These are phyloP conservation scores for Trichosporon faecale DNA, from an alignment of 1,284 basidiomycete species.

Conservation along the genomic window DNA sequence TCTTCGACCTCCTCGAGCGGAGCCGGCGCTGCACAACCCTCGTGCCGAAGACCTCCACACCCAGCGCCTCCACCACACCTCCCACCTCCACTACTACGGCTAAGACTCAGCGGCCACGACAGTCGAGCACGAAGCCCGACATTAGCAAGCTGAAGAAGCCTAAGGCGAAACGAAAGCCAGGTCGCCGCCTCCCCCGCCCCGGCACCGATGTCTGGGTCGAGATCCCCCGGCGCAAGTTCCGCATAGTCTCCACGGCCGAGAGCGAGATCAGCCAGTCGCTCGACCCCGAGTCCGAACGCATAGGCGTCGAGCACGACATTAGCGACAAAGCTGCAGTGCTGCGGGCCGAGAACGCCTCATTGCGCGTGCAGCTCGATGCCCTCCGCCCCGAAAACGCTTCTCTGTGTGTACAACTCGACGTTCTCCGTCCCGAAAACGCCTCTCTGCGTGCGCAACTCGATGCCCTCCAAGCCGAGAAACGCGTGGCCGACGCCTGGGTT, in stretches of 20 bases:
- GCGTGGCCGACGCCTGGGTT: no score
- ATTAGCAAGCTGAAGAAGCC: neutral
- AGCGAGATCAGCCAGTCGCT: neutral
- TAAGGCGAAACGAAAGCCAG: neutral
- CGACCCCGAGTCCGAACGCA: neutral
- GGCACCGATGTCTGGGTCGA: neutral
- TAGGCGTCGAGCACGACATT: neutral
- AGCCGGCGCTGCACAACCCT: neutral
- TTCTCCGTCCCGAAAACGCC: neutral
- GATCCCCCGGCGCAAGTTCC: neutral
- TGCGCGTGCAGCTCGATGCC: no score
- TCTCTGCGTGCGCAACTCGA: neutral
- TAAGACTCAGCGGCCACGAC: neutral
- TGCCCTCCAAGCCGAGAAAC: neutral
- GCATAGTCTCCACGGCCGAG: neutral
- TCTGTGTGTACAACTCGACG: neutral
- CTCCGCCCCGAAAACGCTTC: no score
- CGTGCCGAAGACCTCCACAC: neutral
- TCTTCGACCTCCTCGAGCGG: neutral
- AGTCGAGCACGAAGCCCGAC: neutral
- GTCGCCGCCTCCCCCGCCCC: neutral
- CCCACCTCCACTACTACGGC: neutral
- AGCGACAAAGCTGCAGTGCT: neutral
- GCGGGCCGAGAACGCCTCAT: neutral
- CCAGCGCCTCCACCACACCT: neutral